A percentile compares a stretch with the other conserved stretches of the same genome.
These are phyloP conservation scores for Clavaria fumosa DNA, from an alignment of 768 basidiomycete species.

Conservation along the genomic window DNA sequence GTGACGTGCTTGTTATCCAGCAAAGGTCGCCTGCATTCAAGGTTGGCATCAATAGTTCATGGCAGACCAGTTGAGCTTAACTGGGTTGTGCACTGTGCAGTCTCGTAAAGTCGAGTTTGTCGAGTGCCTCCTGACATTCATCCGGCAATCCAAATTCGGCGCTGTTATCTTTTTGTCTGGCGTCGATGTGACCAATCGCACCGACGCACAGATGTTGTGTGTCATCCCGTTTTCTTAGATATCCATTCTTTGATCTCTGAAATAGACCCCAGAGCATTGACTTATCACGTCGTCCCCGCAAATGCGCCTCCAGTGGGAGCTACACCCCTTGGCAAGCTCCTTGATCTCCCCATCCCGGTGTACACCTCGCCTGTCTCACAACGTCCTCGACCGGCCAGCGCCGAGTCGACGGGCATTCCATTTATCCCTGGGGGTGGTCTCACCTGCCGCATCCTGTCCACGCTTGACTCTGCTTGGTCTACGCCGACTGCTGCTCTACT, in stretches of 20 bases:
- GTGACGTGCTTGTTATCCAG: constrained; percentile 48
- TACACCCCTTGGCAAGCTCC: constrained; percentile 29
- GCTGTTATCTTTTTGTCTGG: constrained; percentile 55
- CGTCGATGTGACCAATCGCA: constrained; percentile 57
- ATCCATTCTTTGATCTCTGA: neutral
- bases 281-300: constrained; percentile 36
- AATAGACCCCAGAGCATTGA: constrained; percentile 38
- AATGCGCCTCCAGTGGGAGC: constrained; percentile 29
- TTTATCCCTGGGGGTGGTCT: constrained; percentile 74
- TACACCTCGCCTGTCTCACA: constrained; percentile 35
- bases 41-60: constrained; percentile 21
- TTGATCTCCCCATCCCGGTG: constrained; percentile 32
- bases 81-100: constrained; percentile 21
- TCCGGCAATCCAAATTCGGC: constrained; percentile 31
- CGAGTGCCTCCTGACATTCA: constrained; percentile 38
- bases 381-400: constrained; percentile 14
- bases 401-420: constrained; percentile 37
- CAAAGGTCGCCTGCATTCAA: constrained; percentile 70
- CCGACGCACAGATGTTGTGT: constrained; percentile 67
- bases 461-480: constrained; percentile 34
- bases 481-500: constrained; percentile 45
- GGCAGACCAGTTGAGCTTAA: neutral
- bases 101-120: constrained; percentile 55
- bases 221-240: constrained; percentile 13
- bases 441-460: constrained; percentile 45